Conservation (phyloP, 2,329 filamentous ascomycete genomes). For the Diaporthe caulivora region DNA sequence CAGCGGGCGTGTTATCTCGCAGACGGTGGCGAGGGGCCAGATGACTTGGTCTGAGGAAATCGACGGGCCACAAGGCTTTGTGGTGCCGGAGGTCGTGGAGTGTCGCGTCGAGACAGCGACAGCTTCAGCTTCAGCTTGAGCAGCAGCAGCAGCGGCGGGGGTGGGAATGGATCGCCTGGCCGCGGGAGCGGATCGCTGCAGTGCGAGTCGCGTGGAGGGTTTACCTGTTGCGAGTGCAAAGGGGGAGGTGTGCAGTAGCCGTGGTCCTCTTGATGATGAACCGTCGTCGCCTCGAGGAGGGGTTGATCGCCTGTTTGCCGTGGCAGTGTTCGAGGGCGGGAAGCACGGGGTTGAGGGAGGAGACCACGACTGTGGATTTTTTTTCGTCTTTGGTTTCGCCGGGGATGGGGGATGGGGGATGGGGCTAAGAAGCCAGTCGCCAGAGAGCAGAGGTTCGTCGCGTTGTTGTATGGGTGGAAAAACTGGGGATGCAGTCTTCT, state of each 20-base stretch:
- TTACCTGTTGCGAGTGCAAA: conserved; percentile 19
- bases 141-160: conserved; percentile 35
- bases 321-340: conserved; percentile 29
- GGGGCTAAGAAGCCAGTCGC: conserved; percentile 34
- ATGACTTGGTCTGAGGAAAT: conserved; percentile 5
- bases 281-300: conserved; percentile 36
- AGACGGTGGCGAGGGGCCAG: conserved; percentile 14
- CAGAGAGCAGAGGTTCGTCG: conserved; percentile 33
- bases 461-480: conserved; percentile 29
- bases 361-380: conserved; percentile 35
- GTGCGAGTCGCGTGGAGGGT: conserved; percentile 27
- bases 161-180: conserved; percentile 38
- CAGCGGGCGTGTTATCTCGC: conserved; percentile 33
- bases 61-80: conserved; percentile 15
- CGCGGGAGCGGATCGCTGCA: conserved; percentile 29
- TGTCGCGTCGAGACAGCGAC: conserved; percentile 40
- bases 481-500: conserved; percentile 32
- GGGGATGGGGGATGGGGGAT: conserved; percentile 28
- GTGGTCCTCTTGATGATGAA: conserved; percentile 31
- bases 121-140: conserved; percentile 37
- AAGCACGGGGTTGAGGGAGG: conserved; percentile 35
- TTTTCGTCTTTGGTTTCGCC: conserved; percentile 34
- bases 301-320: conserved; percentile 33
- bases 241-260: conserved; percentile 28
- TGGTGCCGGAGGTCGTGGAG: conserved; percentile 25